These are phyloP conservation scores for Alnus glutinosa DNA, from an alignment of 306 rosid genomes.

Conservation along the genomic window DNA sequence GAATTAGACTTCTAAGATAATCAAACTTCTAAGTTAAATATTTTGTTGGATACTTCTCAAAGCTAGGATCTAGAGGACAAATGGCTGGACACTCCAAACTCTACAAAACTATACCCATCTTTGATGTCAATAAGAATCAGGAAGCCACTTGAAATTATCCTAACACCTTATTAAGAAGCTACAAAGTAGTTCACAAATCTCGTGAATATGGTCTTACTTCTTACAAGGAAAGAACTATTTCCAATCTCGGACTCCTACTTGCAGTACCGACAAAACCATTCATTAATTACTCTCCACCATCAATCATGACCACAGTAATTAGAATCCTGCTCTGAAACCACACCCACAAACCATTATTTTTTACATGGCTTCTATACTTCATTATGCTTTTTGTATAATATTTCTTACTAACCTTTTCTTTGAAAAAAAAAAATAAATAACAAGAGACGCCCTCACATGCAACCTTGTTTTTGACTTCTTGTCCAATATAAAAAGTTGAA, in stretches of 20 bases:
- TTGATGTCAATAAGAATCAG: slow-evolving; percentile 5
- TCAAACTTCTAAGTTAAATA: slow-evolving; percentile 1
- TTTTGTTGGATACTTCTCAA: slow-evolving; percentile 11
- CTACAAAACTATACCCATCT: neutral
- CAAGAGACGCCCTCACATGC: neutral
- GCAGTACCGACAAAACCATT: slow-evolving; percentile 1
- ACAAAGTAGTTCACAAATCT: slow-evolving; percentile 7
- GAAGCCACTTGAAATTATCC: slow-evolving; percentile 9
- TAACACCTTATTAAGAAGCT: slow-evolving; percentile 14
- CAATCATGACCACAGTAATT: neutral
- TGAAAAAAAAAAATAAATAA: too few relatives aligned
- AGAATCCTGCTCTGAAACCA: neutral
- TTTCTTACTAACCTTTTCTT: neutral
- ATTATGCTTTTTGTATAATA: neutral
- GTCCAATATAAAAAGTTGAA: slow-evolving; percentile 5
- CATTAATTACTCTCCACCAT: neutral
- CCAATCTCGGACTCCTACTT: neutral
- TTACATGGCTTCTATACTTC: slow-evolving; percentile 13
- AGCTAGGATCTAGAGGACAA: slow-evolving; percentile 5
- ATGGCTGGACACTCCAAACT: neutral
- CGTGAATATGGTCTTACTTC: slow-evolving; percentile 4
- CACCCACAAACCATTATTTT: slow-evolving; percentile 18
- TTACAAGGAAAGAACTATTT: slow-evolving; percentile 9
- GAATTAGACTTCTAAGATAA: neutral
- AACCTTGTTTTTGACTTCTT: slow-evolving; percentile 19